Evolutionary conservation across 2,329 filamentous ascomycete species (phyloP).

Genomic region (Neonectria magnoliae): DNA sequence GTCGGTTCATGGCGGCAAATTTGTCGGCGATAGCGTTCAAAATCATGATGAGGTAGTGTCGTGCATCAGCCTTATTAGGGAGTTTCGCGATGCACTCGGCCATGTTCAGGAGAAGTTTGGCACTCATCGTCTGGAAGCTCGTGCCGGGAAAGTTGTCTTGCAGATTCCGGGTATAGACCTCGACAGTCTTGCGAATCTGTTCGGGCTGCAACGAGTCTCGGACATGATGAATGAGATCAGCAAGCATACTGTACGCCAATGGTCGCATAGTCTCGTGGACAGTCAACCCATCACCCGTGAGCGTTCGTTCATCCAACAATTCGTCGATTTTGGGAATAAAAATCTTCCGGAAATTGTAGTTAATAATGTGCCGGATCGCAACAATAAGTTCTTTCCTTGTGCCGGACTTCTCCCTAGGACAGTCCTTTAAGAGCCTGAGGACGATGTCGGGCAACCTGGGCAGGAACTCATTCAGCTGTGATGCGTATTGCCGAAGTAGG

Average conservation of each 20-base stretch:
- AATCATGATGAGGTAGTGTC: constrained; percentile 97
- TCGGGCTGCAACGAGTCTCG: constrained; percentile 87
- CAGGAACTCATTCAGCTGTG: constrained; percentile 88
- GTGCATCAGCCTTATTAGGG: constrained; percentile 90
- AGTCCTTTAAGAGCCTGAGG: constrained; percentile 90
- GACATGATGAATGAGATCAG: constrained; percentile 96
- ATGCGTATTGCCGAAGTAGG: constrained; percentile 85
- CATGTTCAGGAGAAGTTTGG: constrained; percentile 96
- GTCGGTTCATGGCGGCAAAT: constrained; percentile 96
- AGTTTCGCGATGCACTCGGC: constrained; percentile 97
- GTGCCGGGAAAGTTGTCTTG: constrained; percentile 97
- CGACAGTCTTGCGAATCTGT: constrained; percentile 94
- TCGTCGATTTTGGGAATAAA: constrained; percentile 96
- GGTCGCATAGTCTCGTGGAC: constrained; percentile 97
- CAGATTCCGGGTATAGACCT: constrained; percentile 96
- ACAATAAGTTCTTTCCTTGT: constrained; percentile 95
- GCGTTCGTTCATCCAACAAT: constrained; percentile 88
- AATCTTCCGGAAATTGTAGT: constrained; percentile 97
- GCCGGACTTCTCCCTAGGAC: constrained; percentile 91
- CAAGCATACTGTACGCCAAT: constrained; percentile 97
- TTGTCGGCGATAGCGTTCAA: constrained; percentile 98
- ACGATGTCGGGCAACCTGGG: constrained; percentile 87
- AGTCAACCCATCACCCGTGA: constrained; percentile 95
- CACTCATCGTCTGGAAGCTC: constrained; percentile 99
- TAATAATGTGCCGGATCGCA: constrained; percentile 97